Conservation (phyloP, 2,329 filamentous ascomycete species). For the Cladophialophora psammophila region DNA sequence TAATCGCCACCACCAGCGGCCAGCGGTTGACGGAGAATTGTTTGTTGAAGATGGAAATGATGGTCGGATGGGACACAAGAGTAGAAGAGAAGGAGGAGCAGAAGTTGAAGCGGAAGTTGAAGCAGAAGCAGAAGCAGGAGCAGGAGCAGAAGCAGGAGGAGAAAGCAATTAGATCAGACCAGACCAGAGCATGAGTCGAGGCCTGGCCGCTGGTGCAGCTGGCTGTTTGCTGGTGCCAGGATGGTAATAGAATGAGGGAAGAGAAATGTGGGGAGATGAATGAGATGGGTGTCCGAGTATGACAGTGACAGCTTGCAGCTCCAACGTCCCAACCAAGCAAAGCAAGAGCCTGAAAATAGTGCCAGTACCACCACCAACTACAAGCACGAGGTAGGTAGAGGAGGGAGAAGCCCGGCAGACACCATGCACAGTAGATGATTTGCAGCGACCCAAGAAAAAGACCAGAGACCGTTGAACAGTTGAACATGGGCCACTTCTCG, state of each 20-base stretch:
- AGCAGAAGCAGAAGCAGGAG: background rate
- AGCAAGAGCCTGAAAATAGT: too few relatives aligned
- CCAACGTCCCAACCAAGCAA: too few relatives aligned
- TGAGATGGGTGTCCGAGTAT: background rate
- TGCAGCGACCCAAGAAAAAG: too few relatives aligned
- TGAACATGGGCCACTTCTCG: too few relatives aligned
- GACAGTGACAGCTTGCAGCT: background rate
- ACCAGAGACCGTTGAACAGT: too few relatives aligned
- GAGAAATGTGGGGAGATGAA: background rate
- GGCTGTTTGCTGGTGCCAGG: too few relatives aligned
- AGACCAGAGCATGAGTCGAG: conserved; percentile 4
- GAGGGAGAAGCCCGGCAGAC: too few relatives aligned
- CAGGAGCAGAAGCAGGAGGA: background rate
- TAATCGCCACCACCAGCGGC: background rate
- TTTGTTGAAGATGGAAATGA: background rate
- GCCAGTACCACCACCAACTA: too few relatives aligned
- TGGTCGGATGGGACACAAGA: background rate
- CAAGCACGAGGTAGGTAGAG: too few relatives aligned
- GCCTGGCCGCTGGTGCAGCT: background rate
- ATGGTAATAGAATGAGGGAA: background rate
- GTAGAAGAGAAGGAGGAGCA: background rate
- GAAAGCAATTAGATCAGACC: background rate
- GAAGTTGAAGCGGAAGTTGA: too few relatives aligned
- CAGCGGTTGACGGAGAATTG: background rate
- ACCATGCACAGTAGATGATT: too few relatives aligned